Base-by-base conservation (phyloP, 1,139 yeast genomes). In the Geotrichum siamense region DNA sequence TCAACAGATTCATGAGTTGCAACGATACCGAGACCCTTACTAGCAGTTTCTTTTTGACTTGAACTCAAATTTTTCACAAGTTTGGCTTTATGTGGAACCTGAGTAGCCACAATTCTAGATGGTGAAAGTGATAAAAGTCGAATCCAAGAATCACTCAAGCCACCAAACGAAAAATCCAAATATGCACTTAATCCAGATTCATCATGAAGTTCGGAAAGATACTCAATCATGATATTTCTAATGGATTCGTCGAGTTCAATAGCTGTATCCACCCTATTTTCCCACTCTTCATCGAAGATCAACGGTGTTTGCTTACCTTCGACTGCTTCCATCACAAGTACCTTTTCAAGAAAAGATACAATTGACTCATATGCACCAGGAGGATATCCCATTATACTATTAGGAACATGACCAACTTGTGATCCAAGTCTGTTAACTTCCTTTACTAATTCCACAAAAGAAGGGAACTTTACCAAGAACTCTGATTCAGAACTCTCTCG, bases 241-340 rank as follows among this genome's bases (percentile, higher is more conserved):
- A 83, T 84, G 1, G 56, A 58, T 1, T 69, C 69, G 55, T 86
- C 94, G 33, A 74, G 67, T 39, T 76, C 81, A 5, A 83, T 48
- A 0, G 93, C 85, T 45, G 78, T 82, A n/a, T 81, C 87, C 22
- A 84, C 58, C 55, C 91, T 71, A 0, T 74, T 64, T 3, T 70
- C 68, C 96, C 96, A 87, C 41, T 82, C 80, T 51, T 79, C 83
- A 59, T 85, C 95, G 17, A 73, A 64, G 0, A 75, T 75, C 43
- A 84, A 60, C 2, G 80, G 79, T 0, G 91, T 79, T 1, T 64
- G 57, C 21, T 71, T 64, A 0, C 69, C 75, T 8, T 60, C 55
- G 2, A 77, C 64, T 0, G 93, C 74, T 51, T 82, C 76, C 75
- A 83, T 79, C 0, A 82, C 78, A 28, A 86, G 59, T 6, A 78